A percentile compares a stretch with the other conserved stretches of the same genome.
phyloP scores from a whole-genome alignment of 1,284 basidiomycete genomes.

The Rhizoctonia solani region DNA sequence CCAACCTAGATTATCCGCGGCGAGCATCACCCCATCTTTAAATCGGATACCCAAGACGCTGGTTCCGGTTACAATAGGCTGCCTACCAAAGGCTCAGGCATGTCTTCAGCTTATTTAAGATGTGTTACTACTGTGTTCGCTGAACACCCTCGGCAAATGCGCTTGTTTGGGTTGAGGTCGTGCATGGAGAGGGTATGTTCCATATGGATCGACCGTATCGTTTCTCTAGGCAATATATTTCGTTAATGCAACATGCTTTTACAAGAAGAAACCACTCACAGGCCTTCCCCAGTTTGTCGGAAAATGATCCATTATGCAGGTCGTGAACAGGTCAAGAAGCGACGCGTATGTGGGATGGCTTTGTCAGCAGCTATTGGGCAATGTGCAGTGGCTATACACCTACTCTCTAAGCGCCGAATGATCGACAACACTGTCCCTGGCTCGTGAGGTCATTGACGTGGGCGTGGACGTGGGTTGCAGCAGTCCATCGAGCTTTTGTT shows the following conservation, averaged over 20 bases:
- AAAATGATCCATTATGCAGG: slow-evolving; percentile 70
- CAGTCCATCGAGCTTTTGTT: no score
- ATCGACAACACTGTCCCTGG: no score
- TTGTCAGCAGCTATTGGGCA: neutral
- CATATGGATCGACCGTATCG: slow-evolving; percentile 71
- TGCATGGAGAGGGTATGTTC: slow-evolving; percentile 71
- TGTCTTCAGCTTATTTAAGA: no score
- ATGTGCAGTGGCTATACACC: neutral
- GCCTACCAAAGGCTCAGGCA: no score
- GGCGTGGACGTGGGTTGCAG: no score
- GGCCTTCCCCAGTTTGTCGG: slow-evolving; percentile 79
- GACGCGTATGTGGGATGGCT: slow-evolving; percentile 33
- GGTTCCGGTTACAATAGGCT: slow-evolving; percentile 96
- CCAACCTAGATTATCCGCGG: slow-evolving; percentile 94
- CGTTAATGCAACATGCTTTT: neutral
- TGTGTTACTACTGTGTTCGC: slow-evolving; percentile 69
- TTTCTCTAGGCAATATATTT: slow-evolving; percentile 57
- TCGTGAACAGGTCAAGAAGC: slow-evolving; percentile 25
- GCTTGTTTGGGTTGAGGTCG: slow-evolving; percentile 56
- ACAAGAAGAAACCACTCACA: slow-evolving; percentile 51
- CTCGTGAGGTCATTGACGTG: no score
- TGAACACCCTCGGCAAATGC: slow-evolving; percentile 68
- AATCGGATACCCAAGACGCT: slow-evolving; percentile 93
- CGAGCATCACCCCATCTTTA: slow-evolving; percentile 98
- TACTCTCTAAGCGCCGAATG: neutral